Evolutionary conservation across 2,329 filamentous ascomycete genomes (phyloP).

Genomic region (Pseudogymnoascus sp.): DNA sequence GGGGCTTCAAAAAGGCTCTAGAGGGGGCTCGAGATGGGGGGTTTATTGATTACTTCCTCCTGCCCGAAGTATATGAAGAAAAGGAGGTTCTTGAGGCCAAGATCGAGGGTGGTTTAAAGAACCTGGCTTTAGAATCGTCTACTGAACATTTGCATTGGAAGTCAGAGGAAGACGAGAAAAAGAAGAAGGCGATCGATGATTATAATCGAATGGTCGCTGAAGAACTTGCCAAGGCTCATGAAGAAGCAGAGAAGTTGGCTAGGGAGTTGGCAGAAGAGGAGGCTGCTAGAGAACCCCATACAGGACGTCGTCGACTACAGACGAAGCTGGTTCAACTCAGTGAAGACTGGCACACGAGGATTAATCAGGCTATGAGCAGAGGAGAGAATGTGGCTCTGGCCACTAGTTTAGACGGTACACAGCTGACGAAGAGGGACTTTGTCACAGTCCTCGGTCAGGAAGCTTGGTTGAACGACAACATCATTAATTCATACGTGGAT

Average conservation of each 20-base stretch:
- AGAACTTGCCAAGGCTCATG: slow-evolving; percentile 1
- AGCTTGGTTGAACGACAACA: slow-evolving; percentile 64
- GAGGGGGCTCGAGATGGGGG: background rate
- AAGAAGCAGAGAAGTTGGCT: background rate
- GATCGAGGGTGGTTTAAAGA: background rate
- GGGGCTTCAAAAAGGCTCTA: no score
- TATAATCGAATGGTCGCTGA: background rate
- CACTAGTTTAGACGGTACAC: background rate
- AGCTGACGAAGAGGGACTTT: background rate
- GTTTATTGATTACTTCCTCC: background rate
- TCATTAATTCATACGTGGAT: slow-evolving; percentile 59
- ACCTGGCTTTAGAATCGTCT: background rate
- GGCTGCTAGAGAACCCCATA: background rate
- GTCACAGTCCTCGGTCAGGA: background rate
- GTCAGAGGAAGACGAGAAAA: background rate
- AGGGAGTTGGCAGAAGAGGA: background rate
- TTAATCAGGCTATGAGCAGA: background rate
- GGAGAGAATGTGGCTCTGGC: background rate
- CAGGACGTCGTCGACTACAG: slow-evolving; percentile 3
- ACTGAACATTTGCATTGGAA: background rate
- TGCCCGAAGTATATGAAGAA: background rate
- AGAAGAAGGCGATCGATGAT: background rate
- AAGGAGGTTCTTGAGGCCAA: background rate
- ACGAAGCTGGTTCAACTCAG: background rate
- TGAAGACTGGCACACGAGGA: background rate